Base-by-base conservation (phyloP, 148 eudicot genomes). In the Vaccinium macrocarpon region DNA sequence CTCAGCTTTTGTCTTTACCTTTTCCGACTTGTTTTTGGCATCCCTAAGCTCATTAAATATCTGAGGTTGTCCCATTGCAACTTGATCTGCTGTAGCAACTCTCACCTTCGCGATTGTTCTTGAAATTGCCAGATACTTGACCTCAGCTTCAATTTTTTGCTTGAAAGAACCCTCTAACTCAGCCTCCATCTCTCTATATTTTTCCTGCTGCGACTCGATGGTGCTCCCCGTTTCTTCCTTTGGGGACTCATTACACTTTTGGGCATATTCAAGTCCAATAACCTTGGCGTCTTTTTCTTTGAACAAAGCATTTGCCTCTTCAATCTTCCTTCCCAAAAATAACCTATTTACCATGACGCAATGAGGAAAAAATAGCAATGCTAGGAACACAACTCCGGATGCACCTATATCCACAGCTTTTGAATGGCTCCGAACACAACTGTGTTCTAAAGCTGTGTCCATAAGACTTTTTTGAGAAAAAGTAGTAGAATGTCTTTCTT, bases 61-160 rank as follows among this genome's bases (percentile, higher is more conserved):
- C 81, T 68, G 86, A 19, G 75, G 76, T 76, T 81, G 89, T 71
- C 79, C 89, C 55, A 71, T 62, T 75, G 84, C 75, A 46, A 87
- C 82, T 53, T 90, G 86, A 88, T 90, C 83, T 81, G 82, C 78
- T 2, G 86, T 72, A 29, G 84, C 61, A 83, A 64, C 77, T 73
- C 83, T 88, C 85, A 84, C 71, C 49, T 91, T 90, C 14, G 90
- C 86, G 50, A 82, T 85, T 70, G 88, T 87, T 86, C 77, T 84
- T 38, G 90, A 89, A 29, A 92, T 86, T 56, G 85, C 89, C 56
- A 97, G 82, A 82, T 88, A 92, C 87, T 92, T 88, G 59, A 95
- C 76, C 88, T 95, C 97, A 71, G 94, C 97, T 89, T 93, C 96
- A 68, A 95, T 84, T 84, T 88, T 95, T 78, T 87, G 90, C 85